Base-by-base conservation (phyloP, 805 yeast genomes). In the Saccharomycopsis amapae region DNA sequence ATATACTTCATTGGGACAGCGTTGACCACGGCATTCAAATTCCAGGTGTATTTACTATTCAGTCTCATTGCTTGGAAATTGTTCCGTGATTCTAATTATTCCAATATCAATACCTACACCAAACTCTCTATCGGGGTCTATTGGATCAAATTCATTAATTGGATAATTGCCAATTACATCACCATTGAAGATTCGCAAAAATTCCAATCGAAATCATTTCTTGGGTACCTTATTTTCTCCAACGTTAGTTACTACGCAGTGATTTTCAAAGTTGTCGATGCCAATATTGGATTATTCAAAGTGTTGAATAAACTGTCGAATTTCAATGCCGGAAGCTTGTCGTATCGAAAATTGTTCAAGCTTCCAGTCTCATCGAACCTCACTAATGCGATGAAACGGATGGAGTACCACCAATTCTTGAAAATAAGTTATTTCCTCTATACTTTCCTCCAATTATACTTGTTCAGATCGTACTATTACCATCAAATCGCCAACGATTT, bases 401-500 rank as follows among this genome's bases (percentile, higher is more conserved):
- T 45, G n/a, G 22, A 41, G n/a, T 41, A 33, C 38, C 22, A 35
- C 25, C 17, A 34, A 12, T 30, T 30, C 28, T 31, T 43, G 25
- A 37, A 46, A 22, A 15, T 46, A 12, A 37, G 28, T 36, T 50
- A 39, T 36, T 31, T 20, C 9, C 36, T 39, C 28, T 48, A 42
- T 28, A 22, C 45, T 7, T 23, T 33, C 4, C 22, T 44, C 20
- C 42, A 39, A 26, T 17, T 43, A 17, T 44, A 35, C 34, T 38
- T 50, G 36, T 28, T 46, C 30, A 28, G 48, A 20, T 44, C 41
- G 17, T 46, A 28, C 33, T 50, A 50, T 28, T 40, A 46, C 36
- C 53, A 50, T 38, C 53, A 50, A 35, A 35, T 50, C 18, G 47
- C 53, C 31, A 46, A 50, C 28, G 53, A 50, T 38, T 40, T 50